Percentiles rank a stretch among this genome's conserved stretches.
Evolutionary conservation across 305 asterid species (phyloP).

Genomic region (Salvia sclarea): DNA sequence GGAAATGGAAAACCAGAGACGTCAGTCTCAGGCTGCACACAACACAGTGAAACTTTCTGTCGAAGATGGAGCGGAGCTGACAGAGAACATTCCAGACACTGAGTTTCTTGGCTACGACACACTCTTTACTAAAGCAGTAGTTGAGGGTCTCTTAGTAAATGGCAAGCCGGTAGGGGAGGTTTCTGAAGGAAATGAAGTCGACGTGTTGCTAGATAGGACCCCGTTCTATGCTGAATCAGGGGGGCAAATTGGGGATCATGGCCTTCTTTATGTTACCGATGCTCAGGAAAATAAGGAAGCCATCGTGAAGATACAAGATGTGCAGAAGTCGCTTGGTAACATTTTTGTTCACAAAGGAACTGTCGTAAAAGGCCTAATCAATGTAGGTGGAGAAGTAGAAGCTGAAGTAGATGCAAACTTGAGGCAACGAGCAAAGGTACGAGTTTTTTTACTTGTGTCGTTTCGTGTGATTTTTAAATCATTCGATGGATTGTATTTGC

Average conservation of each 20-base stretch:
- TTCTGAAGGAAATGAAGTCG: constrained; percentile 85
- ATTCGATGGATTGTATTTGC: constrained; percentile 14
- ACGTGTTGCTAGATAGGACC: constrained; percentile 77
- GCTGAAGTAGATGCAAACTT: constrained; percentile 81
- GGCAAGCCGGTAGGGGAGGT: constrained; percentile 72
- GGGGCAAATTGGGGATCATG: constrained; percentile 93
- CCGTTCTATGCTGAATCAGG: constrained; percentile 98
- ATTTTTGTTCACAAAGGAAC: constrained; percentile 85
- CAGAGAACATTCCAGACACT: constrained; percentile 69
- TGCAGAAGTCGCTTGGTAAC: constrained; percentile 75
- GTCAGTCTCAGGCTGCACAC: constrained; percentile 98
- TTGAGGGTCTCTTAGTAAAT: constrained; percentile 73
- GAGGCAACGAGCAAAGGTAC: constrained; percentile 91
- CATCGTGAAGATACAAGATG: constrained; percentile 70
- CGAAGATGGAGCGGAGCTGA: constrained; percentile 70
- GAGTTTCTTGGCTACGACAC: constrained; percentile 80
- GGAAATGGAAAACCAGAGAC: constrained; percentile 91
- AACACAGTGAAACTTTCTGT: constrained; percentile 76
- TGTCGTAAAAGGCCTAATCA: constrained; percentile 65
- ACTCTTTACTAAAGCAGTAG: constrained; percentile 68
- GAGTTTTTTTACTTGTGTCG: constrained; percentile 14
- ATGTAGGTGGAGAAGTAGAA: constrained; percentile 76
- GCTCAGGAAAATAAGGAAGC: constrained; percentile 53
- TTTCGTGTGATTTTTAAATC: background rate
- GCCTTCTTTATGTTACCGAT: constrained; percentile 51